Conservation (phyloP, 805 yeast genomes). For the Metschnikowia sp. region DNA sequence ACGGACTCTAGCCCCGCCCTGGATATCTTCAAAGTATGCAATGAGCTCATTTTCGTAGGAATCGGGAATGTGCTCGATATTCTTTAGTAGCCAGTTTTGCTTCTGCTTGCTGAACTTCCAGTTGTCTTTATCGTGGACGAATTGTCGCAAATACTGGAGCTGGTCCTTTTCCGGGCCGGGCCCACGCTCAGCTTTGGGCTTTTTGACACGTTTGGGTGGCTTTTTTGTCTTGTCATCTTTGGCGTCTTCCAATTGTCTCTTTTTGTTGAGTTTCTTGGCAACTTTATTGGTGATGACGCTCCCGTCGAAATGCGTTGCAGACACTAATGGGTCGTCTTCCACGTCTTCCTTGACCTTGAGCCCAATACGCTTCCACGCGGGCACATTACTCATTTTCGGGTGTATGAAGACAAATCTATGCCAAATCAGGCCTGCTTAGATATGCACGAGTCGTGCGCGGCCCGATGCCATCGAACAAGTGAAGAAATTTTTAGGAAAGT, state of each 20-base stretch:
- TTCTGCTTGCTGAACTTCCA: constrained; percentile 89
- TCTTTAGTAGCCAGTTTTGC: constrained; percentile 78
- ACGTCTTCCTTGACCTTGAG: constrained; percentile 52
- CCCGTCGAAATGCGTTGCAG: constrained; percentile 44
- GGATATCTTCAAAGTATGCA: constrained; percentile 55
- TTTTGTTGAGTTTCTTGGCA: constrained; percentile 39
- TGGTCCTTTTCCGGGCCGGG: constrained; percentile 81
- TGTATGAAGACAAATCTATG: background rate
- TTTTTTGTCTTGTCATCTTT: constrained; percentile 36
- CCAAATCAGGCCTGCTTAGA: background rate
- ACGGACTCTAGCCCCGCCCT: constrained; percentile 68
- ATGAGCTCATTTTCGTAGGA: constrained; percentile 50
- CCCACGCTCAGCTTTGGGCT: constrained; percentile 63
- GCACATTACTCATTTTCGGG: constrained; percentile 34
- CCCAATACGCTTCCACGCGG: constrained; percentile 84
- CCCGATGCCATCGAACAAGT: constrained; percentile 7
- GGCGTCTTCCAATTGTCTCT: constrained; percentile 23
- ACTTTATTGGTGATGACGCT: constrained; percentile 40
- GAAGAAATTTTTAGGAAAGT: background rate
- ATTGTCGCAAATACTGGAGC: constrained; percentile 59
- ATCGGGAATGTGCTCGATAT: constrained; percentile 50
- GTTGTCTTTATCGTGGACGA: constrained; percentile 47
- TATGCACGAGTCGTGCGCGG: constrained; percentile 12
- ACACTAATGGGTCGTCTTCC: constrained; percentile 43
- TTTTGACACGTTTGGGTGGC: constrained; percentile 65